Evolutionary conservation across 1,284 basidiomycete genomes (phyloP).

Genomic region (Boletus austroedulis): DNA sequence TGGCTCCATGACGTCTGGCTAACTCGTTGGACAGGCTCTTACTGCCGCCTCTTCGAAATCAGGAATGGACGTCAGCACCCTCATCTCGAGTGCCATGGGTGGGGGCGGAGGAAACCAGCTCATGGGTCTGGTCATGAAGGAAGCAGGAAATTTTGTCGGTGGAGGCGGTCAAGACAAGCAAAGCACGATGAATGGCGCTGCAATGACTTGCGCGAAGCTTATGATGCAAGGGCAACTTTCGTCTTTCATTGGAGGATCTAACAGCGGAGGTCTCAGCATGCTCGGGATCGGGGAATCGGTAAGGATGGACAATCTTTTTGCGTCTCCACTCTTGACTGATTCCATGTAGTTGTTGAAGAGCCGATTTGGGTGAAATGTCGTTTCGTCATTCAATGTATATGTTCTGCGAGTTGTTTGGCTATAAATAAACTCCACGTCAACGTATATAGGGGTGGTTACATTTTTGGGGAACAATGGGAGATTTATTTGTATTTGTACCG

Average conservation of each 20-base stretch:
- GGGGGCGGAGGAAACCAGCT: constrained; percentile 54
- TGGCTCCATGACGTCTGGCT: constrained; percentile 1
- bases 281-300: constrained; percentile 55
- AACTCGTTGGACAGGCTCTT: constrained; percentile 22
- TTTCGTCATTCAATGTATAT: not conserved
- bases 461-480: constrained; percentile 10
- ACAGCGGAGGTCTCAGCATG: constrained; percentile 62
- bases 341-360: constrained; percentile 33
- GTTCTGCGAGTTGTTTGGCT: not conserved
- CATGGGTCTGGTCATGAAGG: constrained; percentile 80
- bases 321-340: not conserved
- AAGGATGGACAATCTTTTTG: not conserved
- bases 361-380: constrained; percentile 38
- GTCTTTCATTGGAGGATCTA: constrained; percentile 50
- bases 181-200: constrained; percentile 78
- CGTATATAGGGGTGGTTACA: not conserved
- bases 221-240: constrained; percentile 65
- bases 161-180: constrained; percentile 69
- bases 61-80: constrained; percentile 17
- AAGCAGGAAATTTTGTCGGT: constrained; percentile 74
- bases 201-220: constrained; percentile 82
- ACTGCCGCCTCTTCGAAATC: constrained; percentile 18
- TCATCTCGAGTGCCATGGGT: constrained; percentile 39
- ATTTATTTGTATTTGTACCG: not conserved
- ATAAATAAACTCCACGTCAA: not conserved